phyloP scores from a whole-genome alignment of 2,329 filamentous ascomycete genomes.

The Alternaria solani region DNA sequence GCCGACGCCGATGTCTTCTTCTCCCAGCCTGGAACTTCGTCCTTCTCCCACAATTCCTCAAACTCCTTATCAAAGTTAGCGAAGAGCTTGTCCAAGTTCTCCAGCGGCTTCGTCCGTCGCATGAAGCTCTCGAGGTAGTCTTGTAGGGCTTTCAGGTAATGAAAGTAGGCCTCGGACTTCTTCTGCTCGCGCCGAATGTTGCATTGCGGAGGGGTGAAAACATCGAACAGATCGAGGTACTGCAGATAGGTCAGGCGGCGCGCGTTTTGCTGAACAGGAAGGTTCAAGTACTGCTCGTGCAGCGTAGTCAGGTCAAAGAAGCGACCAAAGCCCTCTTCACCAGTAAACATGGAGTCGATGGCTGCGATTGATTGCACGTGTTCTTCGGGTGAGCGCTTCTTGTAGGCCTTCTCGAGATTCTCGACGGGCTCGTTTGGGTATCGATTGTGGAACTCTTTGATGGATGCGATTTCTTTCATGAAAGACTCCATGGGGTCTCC shows the following conservation, averaged over 20 bases:
- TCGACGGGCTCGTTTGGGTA: conserved; percentile 96
- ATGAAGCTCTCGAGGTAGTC: conserved; percentile 89
- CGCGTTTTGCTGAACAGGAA: conserved; percentile 76
- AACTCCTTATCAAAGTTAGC: conserved; percentile 83
- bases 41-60: conserved; percentile 79
- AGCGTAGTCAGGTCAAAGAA: conserved; percentile 87
- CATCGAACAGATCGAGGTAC: conserved; percentile 91
- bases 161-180: conserved; percentile 90
- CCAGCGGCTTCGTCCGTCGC: conserved; percentile 81
- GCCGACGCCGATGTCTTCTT: conserved; percentile 57
- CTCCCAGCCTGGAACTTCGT: conserved; percentile 81
- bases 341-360: conserved; percentile 91
- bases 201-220: conserved; percentile 76
- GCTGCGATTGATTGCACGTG: conserved; percentile 69
- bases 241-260: conserved; percentile 83
- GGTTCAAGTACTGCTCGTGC: conserved; percentile 90
- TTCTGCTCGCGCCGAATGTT: conserved; percentile 83
- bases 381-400: conserved; percentile 71
- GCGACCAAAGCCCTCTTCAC: conserved; percentile 91
- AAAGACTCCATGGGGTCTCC: conserved; percentile 92
- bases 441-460: conserved; percentile 86
- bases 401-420: conserved; percentile 93
- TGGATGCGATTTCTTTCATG: conserved; percentile 80
- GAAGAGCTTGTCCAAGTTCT: conserved; percentile 83
- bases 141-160: conserved; percentile 81